Conservation (phyloP, 805 yeast species). For the Lipomyces yamanashiensis region DNA sequence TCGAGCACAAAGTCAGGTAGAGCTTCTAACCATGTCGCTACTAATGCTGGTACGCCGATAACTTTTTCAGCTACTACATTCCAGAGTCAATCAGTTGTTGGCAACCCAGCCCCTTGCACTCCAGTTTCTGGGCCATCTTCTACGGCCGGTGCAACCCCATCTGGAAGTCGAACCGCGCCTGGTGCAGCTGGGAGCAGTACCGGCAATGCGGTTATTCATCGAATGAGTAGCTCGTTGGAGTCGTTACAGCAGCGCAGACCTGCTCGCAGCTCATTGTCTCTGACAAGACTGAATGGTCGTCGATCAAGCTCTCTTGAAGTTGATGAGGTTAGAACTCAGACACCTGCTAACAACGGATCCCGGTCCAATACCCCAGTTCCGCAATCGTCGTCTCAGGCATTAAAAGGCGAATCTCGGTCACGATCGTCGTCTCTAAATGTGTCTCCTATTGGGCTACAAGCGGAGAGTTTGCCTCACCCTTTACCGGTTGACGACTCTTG, state of each 20-base stretch:
- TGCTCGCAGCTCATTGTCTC: constrained; percentile 8
- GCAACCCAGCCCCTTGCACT: too few species aligned
- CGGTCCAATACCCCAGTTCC: neutral
- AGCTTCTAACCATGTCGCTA: too few species aligned
- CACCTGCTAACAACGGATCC: neutral
- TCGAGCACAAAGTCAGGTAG: too few species aligned
- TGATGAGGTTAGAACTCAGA: neutral
- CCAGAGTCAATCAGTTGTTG: too few species aligned
- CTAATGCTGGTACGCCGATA: too few species aligned
- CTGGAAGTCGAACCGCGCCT: neutral
- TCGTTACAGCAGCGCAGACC: constrained; percentile 18
- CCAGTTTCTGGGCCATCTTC: too few species aligned
- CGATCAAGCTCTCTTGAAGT: neutral
- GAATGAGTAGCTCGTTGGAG: neutral
- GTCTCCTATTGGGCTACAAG: neutral
- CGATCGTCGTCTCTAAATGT: neutral
- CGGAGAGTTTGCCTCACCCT: neutral
- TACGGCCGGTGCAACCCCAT: neutral
- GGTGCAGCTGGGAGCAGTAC: neutral
- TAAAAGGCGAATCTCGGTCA: constrained; percentile 2
- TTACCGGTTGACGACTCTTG: constrained; percentile 17
- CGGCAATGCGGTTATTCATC: neutral
- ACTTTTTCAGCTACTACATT: too few species aligned
- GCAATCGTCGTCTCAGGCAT: neutral
- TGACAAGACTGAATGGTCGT: constrained; percentile 2